A percentile compares a stretch with the other conserved stretches of the same genome.
Evolutionary conservation across 352 stramenopile genomes (phyloP).

Genomic region (Globisporangium abappressorium): DNA sequence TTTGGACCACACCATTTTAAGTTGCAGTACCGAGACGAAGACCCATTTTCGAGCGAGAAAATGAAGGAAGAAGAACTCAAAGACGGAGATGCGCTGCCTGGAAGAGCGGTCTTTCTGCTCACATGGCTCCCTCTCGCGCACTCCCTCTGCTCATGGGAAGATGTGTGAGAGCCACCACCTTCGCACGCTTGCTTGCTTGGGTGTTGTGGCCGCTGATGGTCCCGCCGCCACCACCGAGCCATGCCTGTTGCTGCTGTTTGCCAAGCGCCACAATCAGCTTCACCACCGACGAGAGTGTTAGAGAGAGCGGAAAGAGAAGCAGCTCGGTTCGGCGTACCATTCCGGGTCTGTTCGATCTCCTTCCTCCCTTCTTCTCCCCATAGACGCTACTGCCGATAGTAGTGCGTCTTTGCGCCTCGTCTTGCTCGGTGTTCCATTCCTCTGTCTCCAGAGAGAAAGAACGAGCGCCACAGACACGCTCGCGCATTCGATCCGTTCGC

Average conservation of each 20-base stretch:
- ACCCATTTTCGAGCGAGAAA: not conserved
- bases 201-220: not conserved
- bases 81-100: not conserved
- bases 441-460: not conserved
- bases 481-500: not conserved
- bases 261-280: conserved; percentile 2
- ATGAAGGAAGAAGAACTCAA: not conserved
- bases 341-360: not conserved
- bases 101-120: not conserved
- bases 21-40: not conserved
- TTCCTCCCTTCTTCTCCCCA: conserved; percentile 1
- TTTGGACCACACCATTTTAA: not conserved
- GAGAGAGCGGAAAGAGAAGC: conserved; percentile 8
- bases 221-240: not conserved
- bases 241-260: not conserved
- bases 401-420: not conserved
- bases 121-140: not conserved
- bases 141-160: conserved; percentile 1
- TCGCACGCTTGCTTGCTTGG: not conserved
- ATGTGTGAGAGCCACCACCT: conserved; percentile 8
- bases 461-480: conserved; percentile 1
- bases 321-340: conserved; percentile 2
- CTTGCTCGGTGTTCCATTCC: not conserved
- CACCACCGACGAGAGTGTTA: not conserved
- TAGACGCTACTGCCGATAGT: not conserved